Base-by-base conservation (phyloP, 345 rosid genomes). In the Aurinia saxatilis region DNA sequence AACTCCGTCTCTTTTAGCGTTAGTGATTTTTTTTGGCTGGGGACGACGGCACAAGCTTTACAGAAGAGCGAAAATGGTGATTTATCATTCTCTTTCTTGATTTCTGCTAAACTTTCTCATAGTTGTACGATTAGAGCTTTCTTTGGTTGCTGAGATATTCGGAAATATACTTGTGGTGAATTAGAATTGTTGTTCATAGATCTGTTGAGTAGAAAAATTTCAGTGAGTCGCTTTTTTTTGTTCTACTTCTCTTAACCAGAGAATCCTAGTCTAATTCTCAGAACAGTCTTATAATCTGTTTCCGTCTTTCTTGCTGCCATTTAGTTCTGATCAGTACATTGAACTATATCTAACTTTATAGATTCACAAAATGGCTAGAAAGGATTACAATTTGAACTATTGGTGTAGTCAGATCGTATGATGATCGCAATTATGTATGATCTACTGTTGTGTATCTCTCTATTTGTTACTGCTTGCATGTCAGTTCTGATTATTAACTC, bases 41-140 rank as follows among this genome's bases (percentile, higher is more conserved):
- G 18, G 65, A 39, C 68, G 73, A 37, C 62, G 67, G 60, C 55
- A 0, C 17, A 48, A 68, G 67, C 63, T 60, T 69, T 54, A 34
- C 56, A 49, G 21, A 21, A 38, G 38, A 70, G 64, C 65, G 39
- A 70, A 70, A 63, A 63, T 63, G 74, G 74, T 70, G 47, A 46
- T 1, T 46, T 21, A 2, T 6, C 6, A 0, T 48, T 59, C 48
- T 37, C 60, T 15, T 12, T 8, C 16, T 62, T 16, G 3, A 0
- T 47, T 1, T 39, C 51, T 36, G 29, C n/a, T n/a, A n/a, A n/a
- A n/a, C n/a, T n/a, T n/a, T n/a, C 4, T 44, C 6, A 1, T 34
- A 36, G 13, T 3, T 27, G n/a, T n/a, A n/a, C n/a, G n/a, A n/a
- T n/a, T n/a, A n/a, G n/a, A n/a, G n/a, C n/a, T n/a, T n/a, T n/a